Evolutionary conservation across 176 grass and related monocot species (phyloP), one percentile per base, ranked within the genome.

Genomic region (Puccinellia tenuiflora): DNA sequence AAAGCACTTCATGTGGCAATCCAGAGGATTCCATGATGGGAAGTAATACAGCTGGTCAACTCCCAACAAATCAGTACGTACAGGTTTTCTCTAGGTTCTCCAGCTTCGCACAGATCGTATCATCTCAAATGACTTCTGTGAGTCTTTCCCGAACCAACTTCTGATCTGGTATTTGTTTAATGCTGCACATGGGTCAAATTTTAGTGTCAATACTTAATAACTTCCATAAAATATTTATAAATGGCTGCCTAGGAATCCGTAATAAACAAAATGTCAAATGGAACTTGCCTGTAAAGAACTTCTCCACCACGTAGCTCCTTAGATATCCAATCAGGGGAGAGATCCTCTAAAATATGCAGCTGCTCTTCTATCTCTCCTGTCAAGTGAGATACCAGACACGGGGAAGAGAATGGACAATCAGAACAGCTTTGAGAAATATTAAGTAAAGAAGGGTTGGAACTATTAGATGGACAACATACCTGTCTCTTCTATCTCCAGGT

Each of bases 311-410:
- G 60, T 39, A 83, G 53, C 82, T 89, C 87, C 80, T 92, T 99
- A 73, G 69, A 86, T 73, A 99, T 96, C 89, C 86, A 99, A 83
- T 90, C 83, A 61, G 97, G 91, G 84, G 85, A 86, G 59, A 99
- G 39, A 57, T 87, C 72, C 60, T 99, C 89, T 45, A 99, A 68
- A 78, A 93, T 81, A 75, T 70, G 69, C 86, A 99, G 74, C 13
- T 99, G 97, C 28, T 94, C 78, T 86, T 99, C 97, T 81, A 91
- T 82, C 85, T 92, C 96, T 77, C 88, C 96, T 99, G 71, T 61
- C 33, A 88, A 53, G 35, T 64, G 75, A 77, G 46, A 79, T 24
- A 21, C 40, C 37, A 78, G 9, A 79, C 9, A 83, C 3, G 65
- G 45, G 22, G 24, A 37, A 28, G 79, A 69, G 50, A 61, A 46